A percentile compares a stretch with the other conserved stretches of the same genome.
Evolutionary conservation across 352 stramenopile genomes (phyloP).

Genomic region (Phytophthora litchii): DNA sequence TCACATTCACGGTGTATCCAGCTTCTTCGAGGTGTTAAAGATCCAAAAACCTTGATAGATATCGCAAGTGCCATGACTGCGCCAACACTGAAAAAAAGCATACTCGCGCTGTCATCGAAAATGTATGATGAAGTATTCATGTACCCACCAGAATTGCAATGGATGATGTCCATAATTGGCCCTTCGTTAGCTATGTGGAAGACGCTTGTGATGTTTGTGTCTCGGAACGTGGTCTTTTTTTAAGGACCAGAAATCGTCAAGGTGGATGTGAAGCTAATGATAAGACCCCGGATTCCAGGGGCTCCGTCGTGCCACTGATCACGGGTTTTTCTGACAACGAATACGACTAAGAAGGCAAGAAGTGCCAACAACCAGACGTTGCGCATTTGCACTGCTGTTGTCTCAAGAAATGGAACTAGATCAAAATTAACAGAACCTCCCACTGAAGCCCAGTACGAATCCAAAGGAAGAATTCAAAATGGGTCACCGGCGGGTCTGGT

Average conservation of each 20-base stretch:
- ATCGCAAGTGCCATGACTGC: constrained; percentile 6
- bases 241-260: constrained; percentile 43
- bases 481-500: too few relatives aligned
- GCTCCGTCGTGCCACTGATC: constrained; percentile 24
- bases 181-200: constrained; percentile 18
- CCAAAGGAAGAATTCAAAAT: constrained; percentile 47
- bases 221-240: constrained; percentile 13
- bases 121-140: constrained; percentile 28
- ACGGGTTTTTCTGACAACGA: constrained; percentile 17
- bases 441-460: constrained; percentile 44
- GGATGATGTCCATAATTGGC: constrained; percentile 21
- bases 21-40: constrained; percentile 6
- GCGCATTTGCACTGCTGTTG: constrained; percentile 50
- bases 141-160: constrained; percentile 9
- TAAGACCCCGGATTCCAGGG: constrained; percentile 33
- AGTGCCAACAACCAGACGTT: constrained; percentile 52
- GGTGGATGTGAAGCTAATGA: constrained; percentile 43
- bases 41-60: constrained; percentile 13
- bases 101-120: constrained; percentile 22
- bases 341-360: constrained; percentile 28
- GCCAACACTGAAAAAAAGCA: constrained; percentile 17
- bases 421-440: constrained; percentile 28
- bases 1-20: constrained; percentile 9
- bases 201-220: constrained; percentile 19
- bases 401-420: constrained; percentile 30